Evolutionary conservation across 371 early-diverging fungal species (phyloP).

Genomic region (Mucor ambiguus): DNA sequence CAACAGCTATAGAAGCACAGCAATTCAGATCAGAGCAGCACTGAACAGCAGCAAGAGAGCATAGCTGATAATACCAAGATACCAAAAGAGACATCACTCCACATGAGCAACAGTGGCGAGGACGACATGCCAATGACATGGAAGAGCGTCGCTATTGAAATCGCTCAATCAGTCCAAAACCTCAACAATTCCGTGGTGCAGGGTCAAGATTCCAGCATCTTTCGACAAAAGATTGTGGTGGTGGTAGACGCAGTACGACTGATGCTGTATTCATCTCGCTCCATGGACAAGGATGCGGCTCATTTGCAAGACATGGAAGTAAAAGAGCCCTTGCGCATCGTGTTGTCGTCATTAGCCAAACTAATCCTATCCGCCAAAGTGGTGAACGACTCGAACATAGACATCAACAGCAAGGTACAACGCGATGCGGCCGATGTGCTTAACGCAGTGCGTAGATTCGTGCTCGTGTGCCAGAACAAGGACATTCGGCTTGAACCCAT

Average conservation of each 20-base stretch:
- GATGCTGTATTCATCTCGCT: constrained; percentile 81
- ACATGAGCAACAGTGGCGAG: background rate
- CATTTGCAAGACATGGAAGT: constrained; percentile 65
- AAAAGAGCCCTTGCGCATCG: constrained; percentile 70
- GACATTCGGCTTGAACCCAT: constrained; percentile 36
- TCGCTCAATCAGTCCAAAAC: constrained; percentile 64
- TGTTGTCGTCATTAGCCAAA: constrained; percentile 79
- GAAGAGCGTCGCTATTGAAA: constrained; percentile 53
- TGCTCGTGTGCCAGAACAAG: constrained; percentile 41
- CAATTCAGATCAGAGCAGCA: background rate
- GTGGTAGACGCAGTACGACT: constrained; percentile 85
- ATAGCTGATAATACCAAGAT: background rate
- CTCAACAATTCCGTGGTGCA: constrained; percentile 64
- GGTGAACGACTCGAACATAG: constrained; percentile 13
- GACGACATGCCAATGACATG: constrained; percentile 24
- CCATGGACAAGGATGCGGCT: constrained; percentile 67
- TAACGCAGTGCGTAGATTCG: constrained; percentile 76
- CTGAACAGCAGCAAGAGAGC: background rate
- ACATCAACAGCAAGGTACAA: constrained; percentile 32
- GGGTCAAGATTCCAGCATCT: constrained; percentile 20
- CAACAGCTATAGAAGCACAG: background rate
- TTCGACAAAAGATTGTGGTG: constrained; percentile 25
- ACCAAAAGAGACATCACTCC: background rate
- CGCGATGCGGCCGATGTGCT: constrained; percentile 66
- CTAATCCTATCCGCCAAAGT: constrained; percentile 70